Evolutionary conservation across 2,329 filamentous ascomycete genomes (phyloP).

Genomic region (Colletotrichum sp.): DNA sequence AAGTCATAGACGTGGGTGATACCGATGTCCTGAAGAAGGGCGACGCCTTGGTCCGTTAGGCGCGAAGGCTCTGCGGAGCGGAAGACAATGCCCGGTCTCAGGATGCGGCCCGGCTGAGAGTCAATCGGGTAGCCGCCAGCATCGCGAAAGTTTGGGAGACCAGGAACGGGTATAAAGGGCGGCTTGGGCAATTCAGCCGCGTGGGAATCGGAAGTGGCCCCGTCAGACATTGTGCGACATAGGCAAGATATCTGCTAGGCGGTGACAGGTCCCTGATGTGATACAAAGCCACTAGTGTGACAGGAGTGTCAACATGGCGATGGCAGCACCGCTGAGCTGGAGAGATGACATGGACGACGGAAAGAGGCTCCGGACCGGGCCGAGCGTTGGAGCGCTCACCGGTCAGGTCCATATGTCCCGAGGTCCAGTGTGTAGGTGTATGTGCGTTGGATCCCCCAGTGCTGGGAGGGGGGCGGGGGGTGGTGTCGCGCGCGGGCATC

Average conservation of each 20-base stretch:
- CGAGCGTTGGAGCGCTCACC: neutral
- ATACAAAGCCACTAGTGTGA: neutral
- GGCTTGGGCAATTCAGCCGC: slow-evolving; percentile 28
- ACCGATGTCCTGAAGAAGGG: slow-evolving; percentile 57
- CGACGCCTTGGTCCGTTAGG: slow-evolving; percentile 58
- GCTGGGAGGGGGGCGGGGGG: neutral
- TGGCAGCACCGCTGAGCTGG: neutral
- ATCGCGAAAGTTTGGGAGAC: slow-evolving; percentile 73
- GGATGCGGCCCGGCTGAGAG: slow-evolving; percentile 34
- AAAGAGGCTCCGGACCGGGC: neutral
- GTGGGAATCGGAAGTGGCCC: neutral
- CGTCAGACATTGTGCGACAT: neutral
- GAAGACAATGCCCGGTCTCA: slow-evolving; percentile 64
- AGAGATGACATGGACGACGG: neutral
- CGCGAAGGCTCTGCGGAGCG: slow-evolving; percentile 71
- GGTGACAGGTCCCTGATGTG: neutral
- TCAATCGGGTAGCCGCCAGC: slow-evolving; percentile 63
- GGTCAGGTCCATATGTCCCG: neutral
- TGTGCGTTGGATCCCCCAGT: neutral
- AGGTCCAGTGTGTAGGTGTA: neutral
- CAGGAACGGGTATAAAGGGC: slow-evolving; percentile 57
- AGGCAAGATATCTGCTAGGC: neutral
- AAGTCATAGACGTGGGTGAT: slow-evolving; percentile 73
- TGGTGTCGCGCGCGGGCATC: too few relatives aligned
- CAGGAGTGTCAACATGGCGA: neutral